Base-by-base conservation (phyloP, 768 basidiomycete genomes). In the Leucocoprinus sp. region DNA sequence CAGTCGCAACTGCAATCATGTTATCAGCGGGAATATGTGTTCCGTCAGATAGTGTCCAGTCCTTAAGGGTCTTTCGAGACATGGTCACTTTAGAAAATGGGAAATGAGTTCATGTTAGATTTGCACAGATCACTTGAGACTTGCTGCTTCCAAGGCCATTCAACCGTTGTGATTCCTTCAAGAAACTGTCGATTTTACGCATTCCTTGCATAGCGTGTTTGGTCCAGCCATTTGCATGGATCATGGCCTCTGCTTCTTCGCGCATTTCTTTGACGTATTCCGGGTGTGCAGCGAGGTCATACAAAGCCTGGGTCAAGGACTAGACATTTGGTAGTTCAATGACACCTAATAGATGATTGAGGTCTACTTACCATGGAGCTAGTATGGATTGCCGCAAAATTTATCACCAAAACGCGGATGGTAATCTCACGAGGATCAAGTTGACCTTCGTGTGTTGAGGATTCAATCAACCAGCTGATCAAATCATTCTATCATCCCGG, bases 121-220 rank as follows among this genome's bases (percentile, higher is more conserved):
- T n/a, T n/a, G n/a, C n/a, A n/a, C n/a, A n/a, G n/a, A n/a, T n/a
- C n/a, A n/a, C n/a, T n/a, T n/a, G n/a, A n/a, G 14, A 26, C 51
- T 29, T n/a, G 22, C 39, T n/a, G 12, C 18, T 37, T n/a, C 26
- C 37, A n/a, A 19, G 4, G 12, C 39, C 31, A 22, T 42, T 42
- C 18, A 54, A 22, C 4, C 58, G 36, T 27, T 47, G 48, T 3
- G 65, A 64, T 47, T 74, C 72, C 44, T 66, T 65, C 24, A 73
- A 46, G 52, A 74, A 71, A 46, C 72, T 75, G 45, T 73, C 70
- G 9, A 73, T 29, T 52, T 68, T 67, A 45, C 58, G 56, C 62
- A 74, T 62, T 42, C 65, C 65, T n/a, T 53, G 54, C 43, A 72
- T 54, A 1, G 62, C 55, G 9, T 55, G 50, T 41, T 67, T 66